phyloP scores from a whole-genome alignment of 352 stramenopile species.

The Pythium myriotylum region DNA sequence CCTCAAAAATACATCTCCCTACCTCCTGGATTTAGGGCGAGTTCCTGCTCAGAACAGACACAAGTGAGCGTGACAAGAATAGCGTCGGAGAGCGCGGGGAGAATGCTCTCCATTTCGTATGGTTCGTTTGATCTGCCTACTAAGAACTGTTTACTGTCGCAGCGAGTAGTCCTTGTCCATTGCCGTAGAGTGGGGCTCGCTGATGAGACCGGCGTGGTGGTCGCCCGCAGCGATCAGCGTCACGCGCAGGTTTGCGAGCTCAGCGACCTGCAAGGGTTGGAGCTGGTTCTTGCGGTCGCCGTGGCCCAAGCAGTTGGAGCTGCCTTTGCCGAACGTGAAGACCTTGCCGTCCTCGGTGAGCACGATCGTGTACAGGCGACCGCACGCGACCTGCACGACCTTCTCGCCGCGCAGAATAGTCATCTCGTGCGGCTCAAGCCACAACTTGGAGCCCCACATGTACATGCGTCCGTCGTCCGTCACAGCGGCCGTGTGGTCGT shows the following conservation, averaged over 20 bases:
- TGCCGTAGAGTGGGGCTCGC: slow-evolving; percentile 62
- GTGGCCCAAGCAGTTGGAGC: slow-evolving; percentile 87
- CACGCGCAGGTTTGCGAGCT: slow-evolving; percentile 61
- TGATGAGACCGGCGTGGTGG: slow-evolving; percentile 87
- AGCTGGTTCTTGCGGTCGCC: slow-evolving; percentile 88
- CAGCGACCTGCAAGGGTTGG: slow-evolving; percentile 80
- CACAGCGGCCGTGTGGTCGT: slow-evolving; percentile 90
- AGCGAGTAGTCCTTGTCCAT: slow-evolving; percentile 87
- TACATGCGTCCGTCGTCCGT: slow-evolving; percentile 77
- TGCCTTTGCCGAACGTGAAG: slow-evolving; percentile 89
- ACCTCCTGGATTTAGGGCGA: background rate
- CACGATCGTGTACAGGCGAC: slow-evolving; percentile 82
- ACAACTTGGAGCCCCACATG: slow-evolving; percentile 90
- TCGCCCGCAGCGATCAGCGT: slow-evolving; percentile 83
- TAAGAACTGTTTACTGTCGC: slow-evolving; percentile 41
- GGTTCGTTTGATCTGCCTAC: slow-evolving; percentile 3
- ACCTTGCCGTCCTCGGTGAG: slow-evolving; percentile 74
- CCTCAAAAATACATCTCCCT: background rate
- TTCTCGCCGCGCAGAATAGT: slow-evolving; percentile 73
- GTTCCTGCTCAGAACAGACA: background rate
- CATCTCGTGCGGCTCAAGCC: slow-evolving; percentile 92
- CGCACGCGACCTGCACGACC: slow-evolving; percentile 82
- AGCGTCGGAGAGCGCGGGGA: background rate
- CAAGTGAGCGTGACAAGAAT: background rate
- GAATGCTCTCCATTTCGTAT: background rate